These are phyloP conservation scores for Kondoa malvinella DNA, from an alignment of 768 basidiomycete genomes.

Conservation along the genomic window DNA sequence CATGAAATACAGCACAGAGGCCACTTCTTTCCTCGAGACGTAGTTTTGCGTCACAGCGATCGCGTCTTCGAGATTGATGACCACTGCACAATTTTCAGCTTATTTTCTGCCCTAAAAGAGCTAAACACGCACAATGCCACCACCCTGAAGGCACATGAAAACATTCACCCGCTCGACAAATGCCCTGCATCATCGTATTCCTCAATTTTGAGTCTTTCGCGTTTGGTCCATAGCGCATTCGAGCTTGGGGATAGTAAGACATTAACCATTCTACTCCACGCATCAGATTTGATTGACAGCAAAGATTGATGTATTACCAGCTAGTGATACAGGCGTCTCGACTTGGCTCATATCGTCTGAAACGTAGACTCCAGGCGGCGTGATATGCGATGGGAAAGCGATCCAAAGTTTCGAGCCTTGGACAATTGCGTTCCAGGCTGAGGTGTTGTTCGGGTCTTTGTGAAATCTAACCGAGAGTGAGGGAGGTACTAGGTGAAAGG, in stretches of 20 bases:
- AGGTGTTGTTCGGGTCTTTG: constrained; percentile 21
- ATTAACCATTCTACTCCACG: constrained; percentile 24
- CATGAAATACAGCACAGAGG: constrained; percentile 26
- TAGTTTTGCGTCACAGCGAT: constrained; percentile 30
- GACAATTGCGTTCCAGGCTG: constrained; percentile 27
- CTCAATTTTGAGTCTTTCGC: constrained; percentile 21
- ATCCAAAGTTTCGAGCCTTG: constrained; percentile 26
- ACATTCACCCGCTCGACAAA: constrained; percentile 27
- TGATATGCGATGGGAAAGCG: constrained; percentile 26
- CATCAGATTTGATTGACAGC: neutral
- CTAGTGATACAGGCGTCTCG: constrained; percentile 17
- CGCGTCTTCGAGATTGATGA: constrained; percentile 27
- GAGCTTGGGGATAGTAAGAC: constrained; percentile 23
- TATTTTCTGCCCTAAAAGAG: neutral
- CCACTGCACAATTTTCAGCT: constrained; percentile 16
- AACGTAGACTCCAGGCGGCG: constrained; percentile 27
- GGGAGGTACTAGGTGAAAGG: no score
- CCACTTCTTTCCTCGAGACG: constrained; percentile 25
- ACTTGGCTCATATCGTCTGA: constrained; percentile 19
- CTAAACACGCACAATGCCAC: constrained; percentile 25
- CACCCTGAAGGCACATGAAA: constrained; percentile 29
- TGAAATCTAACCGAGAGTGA: no score
- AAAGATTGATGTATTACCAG: constrained; percentile 11
- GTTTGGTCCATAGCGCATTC: constrained; percentile 21
- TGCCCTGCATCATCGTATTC: constrained; percentile 27